Evolutionary conservation across 1,139 yeast species (phyloP).

Genomic region (Saccharomyces hybrid): DNA sequence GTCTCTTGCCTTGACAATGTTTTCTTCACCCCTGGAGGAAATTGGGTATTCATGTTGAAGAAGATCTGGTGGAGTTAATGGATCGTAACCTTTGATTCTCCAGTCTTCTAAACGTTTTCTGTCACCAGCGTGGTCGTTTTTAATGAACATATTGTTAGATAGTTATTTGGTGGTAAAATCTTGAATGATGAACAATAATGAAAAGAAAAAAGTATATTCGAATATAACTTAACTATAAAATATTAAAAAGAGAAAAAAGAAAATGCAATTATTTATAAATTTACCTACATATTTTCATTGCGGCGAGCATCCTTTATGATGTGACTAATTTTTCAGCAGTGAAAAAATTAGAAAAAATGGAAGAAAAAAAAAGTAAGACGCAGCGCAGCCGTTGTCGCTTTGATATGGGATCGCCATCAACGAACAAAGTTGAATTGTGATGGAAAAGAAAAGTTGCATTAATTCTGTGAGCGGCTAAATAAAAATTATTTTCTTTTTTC

Average conservation of each 20-base stretch:
- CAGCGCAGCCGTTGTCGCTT: slow-evolving; percentile 8
- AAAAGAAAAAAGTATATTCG: background rate
- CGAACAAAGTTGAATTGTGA: background rate
- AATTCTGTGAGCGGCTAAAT: too few species aligned
- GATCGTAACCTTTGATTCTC: slow-evolving; percentile 93
- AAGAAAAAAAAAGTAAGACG: slow-evolving; percentile 16
- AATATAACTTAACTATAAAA: background rate
- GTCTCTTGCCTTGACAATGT: slow-evolving; percentile 68
- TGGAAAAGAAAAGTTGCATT: background rate
- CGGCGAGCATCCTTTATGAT: background rate
- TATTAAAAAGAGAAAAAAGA: background rate
- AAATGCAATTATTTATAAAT: background rate
- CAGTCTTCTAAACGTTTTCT: slow-evolving; percentile 79
- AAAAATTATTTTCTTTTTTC: too few species aligned
- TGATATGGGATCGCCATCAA: slow-evolving; percentile 9
- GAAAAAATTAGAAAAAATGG: slow-evolving; percentile 8
- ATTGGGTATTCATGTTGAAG: slow-evolving; percentile 85
- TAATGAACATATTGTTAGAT: slow-evolving; percentile 56
- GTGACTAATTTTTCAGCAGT: background rate
- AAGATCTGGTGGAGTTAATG: slow-evolving; percentile 88
- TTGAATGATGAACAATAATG: background rate
- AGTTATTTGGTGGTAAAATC: background rate
- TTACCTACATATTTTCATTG: background rate
- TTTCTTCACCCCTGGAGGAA: slow-evolving; percentile 48
- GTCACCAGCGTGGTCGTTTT: slow-evolving; percentile 77